Conservation (phyloP, 2,329 filamentous ascomycete species). For the Herpotrichia juniperi region DNA sequence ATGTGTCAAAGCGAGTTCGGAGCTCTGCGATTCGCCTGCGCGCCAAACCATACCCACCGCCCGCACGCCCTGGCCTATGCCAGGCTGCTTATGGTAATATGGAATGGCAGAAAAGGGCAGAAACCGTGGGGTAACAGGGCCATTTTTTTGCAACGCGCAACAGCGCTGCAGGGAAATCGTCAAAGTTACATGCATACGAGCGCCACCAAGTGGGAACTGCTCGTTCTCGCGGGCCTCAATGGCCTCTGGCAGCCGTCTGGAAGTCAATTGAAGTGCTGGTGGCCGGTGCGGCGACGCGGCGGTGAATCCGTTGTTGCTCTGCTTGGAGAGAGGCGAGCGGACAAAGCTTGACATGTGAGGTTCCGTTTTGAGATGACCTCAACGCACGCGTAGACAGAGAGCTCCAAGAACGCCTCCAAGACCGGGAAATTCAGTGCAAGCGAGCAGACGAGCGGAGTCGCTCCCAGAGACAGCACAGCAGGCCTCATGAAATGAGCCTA, state of each 20-base stretch:
- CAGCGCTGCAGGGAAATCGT: slow-evolving; percentile 29
- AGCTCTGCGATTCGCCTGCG: slow-evolving; percentile 28
- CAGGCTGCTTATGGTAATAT: slow-evolving; percentile 28
- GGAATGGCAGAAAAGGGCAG: slow-evolving; percentile 41
- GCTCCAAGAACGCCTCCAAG: slow-evolving; percentile 25
- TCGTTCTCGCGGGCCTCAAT: slow-evolving; percentile 12
- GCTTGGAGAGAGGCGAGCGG: not conserved
- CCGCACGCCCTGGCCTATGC: slow-evolving; percentile 24
- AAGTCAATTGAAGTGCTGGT: slow-evolving; percentile 20
- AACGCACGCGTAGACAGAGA: slow-evolving; percentile 18
- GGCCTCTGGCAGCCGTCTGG: slow-evolving; percentile 2
- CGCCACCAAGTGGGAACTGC: slow-evolving; percentile 18
- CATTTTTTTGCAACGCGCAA: slow-evolving; percentile 39
- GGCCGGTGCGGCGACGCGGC: slow-evolving; percentile 4
- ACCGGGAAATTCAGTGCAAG: slow-evolving; percentile 22
- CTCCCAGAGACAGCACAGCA: slow-evolving; percentile 22
- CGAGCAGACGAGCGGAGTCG: slow-evolving; percentile 24
- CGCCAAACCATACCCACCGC: slow-evolving; percentile 31
- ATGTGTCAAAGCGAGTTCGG: slow-evolving; percentile 37
- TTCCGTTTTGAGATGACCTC: slow-evolving; percentile 18
- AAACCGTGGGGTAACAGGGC: slow-evolving; percentile 45
- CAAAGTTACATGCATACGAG: slow-evolving; percentile 25
- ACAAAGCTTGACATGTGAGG: slow-evolving; percentile 30
- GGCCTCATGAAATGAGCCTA: slow-evolving; percentile 32
- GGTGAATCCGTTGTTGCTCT: slow-evolving; percentile 23